A percentile compares a stretch with the other conserved stretches of the same genome.
These are phyloP conservation scores for Vaccinium myrtillus DNA, from an alignment of 148 eudicot genomes.

Conservation along the genomic window DNA sequence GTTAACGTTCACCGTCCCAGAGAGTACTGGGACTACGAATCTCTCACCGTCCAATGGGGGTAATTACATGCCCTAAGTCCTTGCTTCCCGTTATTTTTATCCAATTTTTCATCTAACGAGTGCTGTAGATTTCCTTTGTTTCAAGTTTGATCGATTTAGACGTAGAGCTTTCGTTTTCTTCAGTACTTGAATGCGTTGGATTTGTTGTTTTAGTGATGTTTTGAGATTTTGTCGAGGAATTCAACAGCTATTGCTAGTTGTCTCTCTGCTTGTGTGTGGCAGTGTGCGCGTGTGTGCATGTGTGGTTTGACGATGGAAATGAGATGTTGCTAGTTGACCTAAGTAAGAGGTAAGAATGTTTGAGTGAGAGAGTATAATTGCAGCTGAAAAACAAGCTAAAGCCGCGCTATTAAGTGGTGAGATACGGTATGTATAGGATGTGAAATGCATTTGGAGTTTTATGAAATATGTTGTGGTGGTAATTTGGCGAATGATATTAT, in stretches of 20 bases:
- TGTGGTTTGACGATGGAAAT: not conserved
- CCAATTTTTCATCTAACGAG: not conserved
- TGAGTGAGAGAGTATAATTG: not conserved
- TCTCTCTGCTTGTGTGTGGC: not conserved
- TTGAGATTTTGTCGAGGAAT: not conserved
- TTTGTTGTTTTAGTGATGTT: not conserved
- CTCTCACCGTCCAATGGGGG: constrained; percentile 49
- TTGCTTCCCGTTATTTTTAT: not conserved
- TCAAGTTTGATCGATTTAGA: not conserved
- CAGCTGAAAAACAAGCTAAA: not conserved
- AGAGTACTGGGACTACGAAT: constrained; percentile 40
- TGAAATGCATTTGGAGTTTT: not conserved
- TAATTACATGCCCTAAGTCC: constrained; percentile 19
- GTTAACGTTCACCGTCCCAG: constrained; percentile 38
- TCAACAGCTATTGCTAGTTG: not conserved
- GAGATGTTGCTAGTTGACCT: not conserved
- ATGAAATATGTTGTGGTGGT: not conserved
- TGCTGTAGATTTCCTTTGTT: not conserved
- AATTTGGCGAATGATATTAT: not conserved
- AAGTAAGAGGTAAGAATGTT: not conserved
- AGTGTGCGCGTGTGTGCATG: too few relatives aligned
- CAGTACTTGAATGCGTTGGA: not conserved
- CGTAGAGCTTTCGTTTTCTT: not conserved
- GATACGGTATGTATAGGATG: not conserved
- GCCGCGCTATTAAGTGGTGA: not conserved